Evolutionary conservation across 2,329 filamentous ascomycete species (phyloP), one percentile per base, ranked within the genome.

Genomic region (Diaporthe longicolla): DNA sequence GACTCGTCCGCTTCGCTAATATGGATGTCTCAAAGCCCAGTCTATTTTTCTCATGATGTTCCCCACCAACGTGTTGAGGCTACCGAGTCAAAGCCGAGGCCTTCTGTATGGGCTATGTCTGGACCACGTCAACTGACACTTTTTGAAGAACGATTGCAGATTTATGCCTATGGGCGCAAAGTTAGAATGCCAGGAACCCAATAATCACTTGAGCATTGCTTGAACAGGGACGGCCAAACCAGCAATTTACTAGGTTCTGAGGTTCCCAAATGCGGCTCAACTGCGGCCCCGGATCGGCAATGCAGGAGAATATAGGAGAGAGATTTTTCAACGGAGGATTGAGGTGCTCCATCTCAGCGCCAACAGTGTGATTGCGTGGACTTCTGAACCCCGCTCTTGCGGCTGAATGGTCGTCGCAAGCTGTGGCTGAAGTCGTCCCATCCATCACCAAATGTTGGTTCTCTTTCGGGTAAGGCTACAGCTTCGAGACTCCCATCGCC

Each of bases 401-500:
- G 45, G 63, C 45, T 66, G 24, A 66, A 35, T 5, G 6, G 29
- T 29, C 45, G 29, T 52, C 63, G 45, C 63, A 66, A 66, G 63
- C 45, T 17, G 63, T 66, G 63, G 63, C 63, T 37, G 63, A 52
- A 66, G 63, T 32, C 17, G 21, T 52, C 43, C 52, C 61, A 19
- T 52, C 61, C 21, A 24, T 52, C 48, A 32, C 63, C 24, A 2
- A 4, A 52, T n/a, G 45, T 66, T 50, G 63, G 45, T 40, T 66
- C 63, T 52, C 63, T 37, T 52, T 66, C 15, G 45, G 43, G 61
- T 17, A 52, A 37, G n/a, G 45, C 32, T 24, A 52, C 13, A 26
- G 1, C 11, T 32, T 52, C 9, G 15, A 37, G 21, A 21, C 8
- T 50, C 29, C 21, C 21, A 52, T 66, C 5, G 5, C 45, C 21